Evolutionary conservation across 257 asterid genomes (phyloP), one percentile per base, ranked within the genome.

Genomic region (Catharanthus roseus): DNA sequence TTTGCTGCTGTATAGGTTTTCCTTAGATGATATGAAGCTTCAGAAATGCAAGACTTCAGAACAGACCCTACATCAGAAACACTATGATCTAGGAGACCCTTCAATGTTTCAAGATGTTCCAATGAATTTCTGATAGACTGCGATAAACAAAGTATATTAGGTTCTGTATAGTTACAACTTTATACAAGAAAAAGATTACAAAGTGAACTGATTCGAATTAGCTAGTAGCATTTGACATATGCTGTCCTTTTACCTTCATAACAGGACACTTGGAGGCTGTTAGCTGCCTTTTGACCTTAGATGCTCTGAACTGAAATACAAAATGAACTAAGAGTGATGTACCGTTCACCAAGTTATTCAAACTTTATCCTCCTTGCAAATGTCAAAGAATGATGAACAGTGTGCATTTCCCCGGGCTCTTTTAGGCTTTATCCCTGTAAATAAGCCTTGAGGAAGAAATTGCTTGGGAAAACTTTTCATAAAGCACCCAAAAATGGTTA

Each of bases 211-310:
- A 62, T 49, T 34, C 55, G 21, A n/a, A 77, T 67, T 33, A 72
- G 74, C 66, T 39, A 77, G 45, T 65, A 61, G 49, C 71, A 61
- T 69, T 56, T 58, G 34, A 33, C 6, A 66, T 50, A 64, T 26
- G 45, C 33, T 70, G 10, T 47, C 38, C 51, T 62, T 39, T 67
- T 89, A 90, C 98, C 93, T 76, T 84, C 69, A 89, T 50, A 61
- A 90, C 85, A 38, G 97, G 91, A 75, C 93, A 90, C 81, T 77
- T 85, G 63, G 41, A 80, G 89, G 86, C 82, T 24, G 72, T 28
- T 34, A 80, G 45, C 80, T 87, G 87, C 80, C 78, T 79, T 75
- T 74, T 84, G 75, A 79, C 61, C 78, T 84, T 88, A 65, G 79
- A 73, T 60, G 80, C 67, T 74, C 88, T 83, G 75, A 77, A 50